Base-by-base conservation (phyloP, 208 protist genomes). In the Trypanosoma avium region DNA sequence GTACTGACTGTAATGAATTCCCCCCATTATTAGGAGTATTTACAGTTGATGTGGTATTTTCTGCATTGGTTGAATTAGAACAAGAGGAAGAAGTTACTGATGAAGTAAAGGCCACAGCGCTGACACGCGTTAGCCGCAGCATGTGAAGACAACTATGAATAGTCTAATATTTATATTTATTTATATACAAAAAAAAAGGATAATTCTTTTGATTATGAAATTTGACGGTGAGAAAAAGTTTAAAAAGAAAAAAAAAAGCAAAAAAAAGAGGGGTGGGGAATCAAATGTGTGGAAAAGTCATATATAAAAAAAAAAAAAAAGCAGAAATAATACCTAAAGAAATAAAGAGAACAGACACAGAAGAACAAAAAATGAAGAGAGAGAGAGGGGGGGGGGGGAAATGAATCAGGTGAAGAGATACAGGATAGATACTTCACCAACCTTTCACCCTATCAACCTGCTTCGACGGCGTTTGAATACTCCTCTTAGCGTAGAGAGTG, bases 81-180 rank as follows among this genome's bases (percentile, higher is more conserved):
- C n/a, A n/a, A n/a, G n/a, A n/a, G n/a, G n/a, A n/a, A n/a, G n/a
- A n/a, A n/a, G n/a, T n/a, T n/a, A n/a, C n/a, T n/a, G n/a, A n/a
- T n/a, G 35, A 19, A 27, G 4, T 1, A 60, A 4, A 22, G n/a
- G 22, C 36, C 4, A 30, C 19, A 52, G 22, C 13, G 17, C 22
- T 32, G 19, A 3, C 22, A 5, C 47, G 47, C 15, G 22, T 5
- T 17, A 52, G 6, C 22, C 47, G 47, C 15, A 52, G 17, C 47
- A 52, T 52, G 4, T 30, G 15, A 12, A 3, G 42, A 12, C 42
- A 47, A 19, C 42, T 3, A 47, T 19, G 10, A 12, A 47, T 12
- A 47, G n/a, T n/a, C n/a, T n/a, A n/a, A 60, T 60, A 60, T 60
- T 29, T 60, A 46, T 60, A 43, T 60, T 30, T 60, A 26, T 60